Base-by-base conservation (phyloP, 257 asterid species). In the Solanum acaule region DNA sequence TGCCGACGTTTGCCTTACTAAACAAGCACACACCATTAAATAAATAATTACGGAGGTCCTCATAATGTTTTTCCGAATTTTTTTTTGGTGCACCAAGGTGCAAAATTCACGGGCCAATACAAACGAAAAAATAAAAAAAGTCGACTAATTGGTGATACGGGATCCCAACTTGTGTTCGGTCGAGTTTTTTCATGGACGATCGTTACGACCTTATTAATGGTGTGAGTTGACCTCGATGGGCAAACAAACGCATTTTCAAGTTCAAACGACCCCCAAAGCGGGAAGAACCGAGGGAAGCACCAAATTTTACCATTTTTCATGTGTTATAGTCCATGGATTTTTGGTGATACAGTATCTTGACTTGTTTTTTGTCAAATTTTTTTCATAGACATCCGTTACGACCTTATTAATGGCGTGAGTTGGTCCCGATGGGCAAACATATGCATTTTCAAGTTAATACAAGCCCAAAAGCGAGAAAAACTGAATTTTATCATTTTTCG, bases 311-410 rank as follows among this genome's bases (percentile, higher is more conserved):
- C 67, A 3, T 18, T 56, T 56, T 56, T 20, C 11, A 1, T 20
- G 67, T 56, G 11, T 2, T 14, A 49, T 49, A 16, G 5, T 56
- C 67, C 0, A 56, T 56, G 5, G 0, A 7, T 20, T 56, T 56
- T 56, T 20, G 25, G 67, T 56, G 5, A 56, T 56, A 20, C 12
- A 20, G 0, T 0, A 20, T 20, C 1, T 5, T 0, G 11, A 18
- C 11, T 20, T 20, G 2, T 2, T 20, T 56, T 56, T 56, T 6
- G 11, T 16, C 10, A 22, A 56, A 7, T 1, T 1, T 20, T 20
- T 56, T 56, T 20, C 25, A 56, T 20, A 9, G 11, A 20, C 25
- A 16, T 56, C 11, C 11, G 4, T 56, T 56, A 56, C 0, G 2
- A 18, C 65, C 25, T 56, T 20, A 2, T 56, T 18, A 56, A 20